Base-by-base conservation (phyloP, 1,284 basidiomycete genomes). In the Kwoniella shivajii region DNA sequence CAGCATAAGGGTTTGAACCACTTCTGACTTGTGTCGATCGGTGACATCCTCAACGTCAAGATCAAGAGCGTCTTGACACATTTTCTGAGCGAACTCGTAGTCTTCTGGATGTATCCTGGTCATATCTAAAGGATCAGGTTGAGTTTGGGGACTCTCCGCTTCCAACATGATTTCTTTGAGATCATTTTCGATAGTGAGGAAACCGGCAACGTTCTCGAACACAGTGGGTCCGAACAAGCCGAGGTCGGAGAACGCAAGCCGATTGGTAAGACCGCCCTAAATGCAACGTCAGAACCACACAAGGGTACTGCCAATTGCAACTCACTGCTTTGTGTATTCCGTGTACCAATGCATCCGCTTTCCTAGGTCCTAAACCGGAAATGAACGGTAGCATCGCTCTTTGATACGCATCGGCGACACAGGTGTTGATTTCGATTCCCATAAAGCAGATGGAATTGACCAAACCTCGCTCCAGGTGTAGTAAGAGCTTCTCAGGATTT, bases 81-180 rank as follows among this genome's bases (percentile, higher is more conserved):
- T 98, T 81, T 99, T 98, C 43, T 92, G 87, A 1, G 96, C 95
- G 53, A 98, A 84, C 69, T 97, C 92, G 75, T 99, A 99, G 78
- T 99, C 95, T 76, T 97, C 93, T 0, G 92, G 92, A 75, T 99
- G 96, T 60, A 99, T 92, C 14, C 96, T 89, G 22, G 95, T 99
- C 70, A 88, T 87, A 74, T 99, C 96, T 43, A 99, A 82, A 4
- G 93, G 91, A 76, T 99, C 95, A 11, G 89, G 87, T 50, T 81
- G 76, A 11, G 84, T 82, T 58, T 86, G 84, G 6, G 75, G 68
- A 54, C 88, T 86, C 50, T 88, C 85, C 30, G 69, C 68, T 30
- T 73, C 66, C 14, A 75, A 66, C 33, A 70, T 67, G 26, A 78
- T 72, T 46, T 86, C 84, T 57, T 84, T 84, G 20, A 89, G 84